These are phyloP conservation scores for Eragrostis curvula DNA, from an alignment of 176 grass and related monocot genomes.

Conservation along the genomic window DNA sequence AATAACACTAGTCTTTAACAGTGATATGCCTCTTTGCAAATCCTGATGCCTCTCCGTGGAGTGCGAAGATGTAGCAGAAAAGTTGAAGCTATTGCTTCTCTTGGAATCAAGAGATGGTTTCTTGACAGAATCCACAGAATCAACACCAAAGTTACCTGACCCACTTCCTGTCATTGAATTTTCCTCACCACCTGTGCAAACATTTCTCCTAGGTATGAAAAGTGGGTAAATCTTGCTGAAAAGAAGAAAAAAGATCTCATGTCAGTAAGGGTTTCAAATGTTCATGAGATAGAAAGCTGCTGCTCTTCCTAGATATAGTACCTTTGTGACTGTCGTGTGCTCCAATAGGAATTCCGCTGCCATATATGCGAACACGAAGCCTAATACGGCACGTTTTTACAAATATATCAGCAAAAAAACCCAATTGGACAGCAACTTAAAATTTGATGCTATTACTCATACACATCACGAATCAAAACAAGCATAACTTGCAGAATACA, in stretches of 20 bases:
- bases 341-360: conserved; percentile 85
- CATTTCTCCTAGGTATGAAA: conserved; percentile 81
- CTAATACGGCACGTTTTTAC: conserved; percentile 42
- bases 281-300: conserved; percentile 8
- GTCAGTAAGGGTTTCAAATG: conserved; percentile 10
- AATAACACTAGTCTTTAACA: conserved; percentile 87
- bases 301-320: conserved; percentile 44
- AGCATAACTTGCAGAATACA: conserved; percentile 18
- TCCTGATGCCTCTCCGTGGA: conserved; percentile 83
- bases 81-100: conserved; percentile 74
- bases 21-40: conserved; percentile 84
- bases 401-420: conserved; percentile 13
- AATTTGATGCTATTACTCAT: conserved; percentile 24
- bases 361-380: conserved; percentile 92
- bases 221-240: conserved; percentile 90
- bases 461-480: conserved; percentile 23
- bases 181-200: conserved; percentile 70
- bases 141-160: conserved; percentile 80
- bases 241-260: conserved; percentile 8
- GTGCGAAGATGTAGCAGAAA: conserved; percentile 77
- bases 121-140: conserved; percentile 72
- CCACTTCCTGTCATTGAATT: conserved; percentile 77
- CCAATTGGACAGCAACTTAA: conserved; percentile 18
- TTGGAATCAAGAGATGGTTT: conserved; percentile 55
- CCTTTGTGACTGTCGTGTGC: conserved; percentile 80